Percentiles rank a stretch among this genome's conserved stretches.
phyloP scores from a whole-genome alignment of 805 yeast species.

The Pichia occidentalis region DNA sequence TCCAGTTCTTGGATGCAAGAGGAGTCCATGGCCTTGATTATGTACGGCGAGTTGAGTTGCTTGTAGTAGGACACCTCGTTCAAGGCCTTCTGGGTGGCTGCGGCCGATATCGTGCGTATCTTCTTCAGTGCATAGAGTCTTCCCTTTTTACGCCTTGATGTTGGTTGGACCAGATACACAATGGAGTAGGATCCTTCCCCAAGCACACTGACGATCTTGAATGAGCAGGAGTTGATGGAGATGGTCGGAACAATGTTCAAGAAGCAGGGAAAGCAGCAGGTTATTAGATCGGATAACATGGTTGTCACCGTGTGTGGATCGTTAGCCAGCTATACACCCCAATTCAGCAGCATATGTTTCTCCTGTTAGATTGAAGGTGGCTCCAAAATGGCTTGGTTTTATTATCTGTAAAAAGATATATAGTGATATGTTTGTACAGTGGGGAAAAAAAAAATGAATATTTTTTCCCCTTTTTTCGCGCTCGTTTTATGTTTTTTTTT shows the following conservation, averaged over 20 bases:
- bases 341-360: too few relatives aligned
- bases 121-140: conserved; percentile 71
- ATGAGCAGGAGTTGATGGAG: conserved; percentile 53
- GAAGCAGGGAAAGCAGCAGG: conserved; percentile 40
- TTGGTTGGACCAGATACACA: conserved; percentile 65
- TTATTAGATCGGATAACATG: conserved; percentile 11
- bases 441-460: too few relatives aligned
- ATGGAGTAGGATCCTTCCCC: conserved; percentile 91
- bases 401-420: too few relatives aligned
- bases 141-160: conserved; percentile 27
- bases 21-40: conserved; percentile 66
- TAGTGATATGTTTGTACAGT: too few relatives aligned
- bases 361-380: too few relatives aligned
- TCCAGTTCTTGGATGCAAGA: conserved; percentile 65
- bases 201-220: conserved; percentile 59
- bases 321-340: too few relatives aligned
- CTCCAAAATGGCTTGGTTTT: too few relatives aligned
- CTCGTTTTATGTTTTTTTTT: too few relatives aligned
- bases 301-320: too few relatives aligned
- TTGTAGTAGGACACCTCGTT: conserved; percentile 71
- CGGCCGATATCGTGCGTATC: conserved; percentile 63
- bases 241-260: conserved; percentile 43
- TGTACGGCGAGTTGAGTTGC: conserved; percentile 60
- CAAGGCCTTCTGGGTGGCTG: conserved; percentile 56
- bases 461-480: too few relatives aligned